phyloP scores from a whole-genome alignment of 192 early-diverging fungal species.

The Gigaspora rosea region DNA sequence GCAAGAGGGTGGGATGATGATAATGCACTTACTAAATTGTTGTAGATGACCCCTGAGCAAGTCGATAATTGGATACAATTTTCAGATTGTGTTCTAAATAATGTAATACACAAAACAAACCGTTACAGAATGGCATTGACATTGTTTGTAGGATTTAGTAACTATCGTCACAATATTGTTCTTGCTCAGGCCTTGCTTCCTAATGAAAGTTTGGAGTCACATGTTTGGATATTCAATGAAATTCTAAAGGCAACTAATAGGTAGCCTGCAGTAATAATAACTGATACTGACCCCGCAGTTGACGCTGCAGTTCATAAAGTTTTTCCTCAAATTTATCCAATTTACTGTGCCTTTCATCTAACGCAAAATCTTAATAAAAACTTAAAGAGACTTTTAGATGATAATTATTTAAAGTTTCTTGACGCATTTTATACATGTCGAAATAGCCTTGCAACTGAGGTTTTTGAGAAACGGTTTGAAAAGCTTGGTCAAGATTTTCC shows the following conservation, averaged over 20 bases:
- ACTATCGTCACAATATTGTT: neutral
- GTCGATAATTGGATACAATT: neutral
- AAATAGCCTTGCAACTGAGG: neutral
- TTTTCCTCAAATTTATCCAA: neutral
- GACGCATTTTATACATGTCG: neutral
- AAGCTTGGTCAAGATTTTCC: neutral
- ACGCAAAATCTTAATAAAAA: neutral
- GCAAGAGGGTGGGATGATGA: neutral
- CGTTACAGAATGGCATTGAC: neutral
- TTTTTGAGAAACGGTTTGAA: neutral
- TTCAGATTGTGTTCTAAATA: conserved; percentile 1
- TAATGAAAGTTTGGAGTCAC: neutral
- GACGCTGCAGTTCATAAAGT: neutral
- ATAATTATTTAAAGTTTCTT: neutral
- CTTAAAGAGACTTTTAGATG: neutral
- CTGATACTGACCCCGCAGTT: neutral
- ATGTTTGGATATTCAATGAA: conserved; percentile 8
- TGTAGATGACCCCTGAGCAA: neutral
- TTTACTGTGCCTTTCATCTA: neutral
- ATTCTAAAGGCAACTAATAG: conserved; percentile 5
- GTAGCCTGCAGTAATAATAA: neutral
- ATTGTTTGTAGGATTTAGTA: neutral
- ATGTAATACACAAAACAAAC: conserved; percentile 8
- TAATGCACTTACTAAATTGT: neutral
- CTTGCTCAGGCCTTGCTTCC: neutral